Conservation (phyloP, 2,329 filamentous ascomycete species). For the Colletotrichum sp. region DNA sequence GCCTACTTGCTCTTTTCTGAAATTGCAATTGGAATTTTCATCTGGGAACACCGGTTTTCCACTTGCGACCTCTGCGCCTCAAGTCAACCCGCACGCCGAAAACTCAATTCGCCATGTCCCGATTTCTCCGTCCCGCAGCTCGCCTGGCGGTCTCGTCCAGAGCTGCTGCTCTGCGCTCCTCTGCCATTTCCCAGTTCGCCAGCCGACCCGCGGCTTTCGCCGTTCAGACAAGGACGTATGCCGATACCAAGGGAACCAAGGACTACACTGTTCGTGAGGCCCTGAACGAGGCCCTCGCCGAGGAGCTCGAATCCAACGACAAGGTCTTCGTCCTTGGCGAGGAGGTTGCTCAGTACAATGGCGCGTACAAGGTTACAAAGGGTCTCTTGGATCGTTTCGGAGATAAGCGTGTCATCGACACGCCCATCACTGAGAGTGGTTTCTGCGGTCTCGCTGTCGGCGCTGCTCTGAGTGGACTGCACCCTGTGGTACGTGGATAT, state of each 20-base stretch:
- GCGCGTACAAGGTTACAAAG: slow-evolving; percentile 99
- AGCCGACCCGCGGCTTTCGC: slow-evolving; percentile 39
- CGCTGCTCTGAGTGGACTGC: slow-evolving; percentile 90
- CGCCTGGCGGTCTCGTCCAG: slow-evolving; percentile 52
- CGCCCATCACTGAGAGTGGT: slow-evolving; percentile 96
- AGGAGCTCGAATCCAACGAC: slow-evolving; percentile 92
- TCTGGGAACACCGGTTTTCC: not conserved
- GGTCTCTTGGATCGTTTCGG: slow-evolving; percentile 96
- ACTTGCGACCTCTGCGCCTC: not conserved
- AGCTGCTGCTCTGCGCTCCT: slow-evolving; percentile 36
- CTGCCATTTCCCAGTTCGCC: slow-evolving; percentile 40
- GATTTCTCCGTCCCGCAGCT: slow-evolving; percentile 56
- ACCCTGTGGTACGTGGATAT: slow-evolving; percentile 78
- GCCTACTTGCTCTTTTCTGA: not conserved
- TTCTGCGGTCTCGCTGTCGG: slow-evolving; percentile 94
- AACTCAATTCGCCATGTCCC: slow-evolving; percentile 45
- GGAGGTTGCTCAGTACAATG: slow-evolving; percentile 99
- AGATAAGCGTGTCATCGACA: slow-evolving; percentile 97
- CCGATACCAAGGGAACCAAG: slow-evolving; percentile 70
- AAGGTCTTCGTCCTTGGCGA: slow-evolving; percentile 97
- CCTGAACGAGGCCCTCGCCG: slow-evolving; percentile 95
- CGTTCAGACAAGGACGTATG: slow-evolving; percentile 59
- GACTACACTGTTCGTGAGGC: slow-evolving; percentile 97
- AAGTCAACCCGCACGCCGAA: not conserved
- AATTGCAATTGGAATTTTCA: not conserved